Evolutionary conservation across 129 eudicot species (phyloP).

Genomic region (Centrapalus pauciflorus): DNA sequence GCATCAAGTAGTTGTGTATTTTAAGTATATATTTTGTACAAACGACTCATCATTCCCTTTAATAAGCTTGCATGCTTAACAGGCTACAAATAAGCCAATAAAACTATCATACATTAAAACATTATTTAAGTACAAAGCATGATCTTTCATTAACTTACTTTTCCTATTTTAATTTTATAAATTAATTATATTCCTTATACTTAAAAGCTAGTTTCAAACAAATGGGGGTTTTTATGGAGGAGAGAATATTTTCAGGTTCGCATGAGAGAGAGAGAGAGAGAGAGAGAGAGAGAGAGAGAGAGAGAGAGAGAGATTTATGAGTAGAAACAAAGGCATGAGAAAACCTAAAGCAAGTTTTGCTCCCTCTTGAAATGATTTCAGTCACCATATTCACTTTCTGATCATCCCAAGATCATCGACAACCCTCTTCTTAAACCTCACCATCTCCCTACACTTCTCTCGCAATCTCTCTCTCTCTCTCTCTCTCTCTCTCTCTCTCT

Average conservation of each 20-base stretch:
- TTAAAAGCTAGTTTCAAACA: constrained; percentile 5
- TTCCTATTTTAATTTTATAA: constrained; percentile 6
- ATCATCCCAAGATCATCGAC: constrained; percentile 70
- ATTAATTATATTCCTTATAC: background rate
- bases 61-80: constrained; percentile 29
- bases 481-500: background rate
- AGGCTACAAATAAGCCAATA: constrained; percentile 41
- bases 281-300: background rate
- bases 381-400: constrained; percentile 39
- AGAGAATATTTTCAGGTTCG: constrained; percentile 20
- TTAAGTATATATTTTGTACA: background rate
- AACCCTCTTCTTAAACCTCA: constrained; percentile 37
- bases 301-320: constrained; percentile 32
- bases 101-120: constrained; percentile 16
- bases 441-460: constrained; percentile 23
- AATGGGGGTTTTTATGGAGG: background rate
- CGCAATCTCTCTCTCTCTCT: constrained; percentile 8
- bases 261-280: constrained; percentile 15
- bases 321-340: constrained; percentile 73
- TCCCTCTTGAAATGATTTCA: constrained; percentile 60
- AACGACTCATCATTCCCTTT: constrained; percentile 19
- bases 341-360: constrained; percentile 58
- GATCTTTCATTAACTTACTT: constrained; percentile 19
- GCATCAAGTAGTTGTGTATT: background rate
- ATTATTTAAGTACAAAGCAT: constrained; percentile 25